Conservation (phyloP, 306 rosid species). For the Cucurbita moschata region DNA sequence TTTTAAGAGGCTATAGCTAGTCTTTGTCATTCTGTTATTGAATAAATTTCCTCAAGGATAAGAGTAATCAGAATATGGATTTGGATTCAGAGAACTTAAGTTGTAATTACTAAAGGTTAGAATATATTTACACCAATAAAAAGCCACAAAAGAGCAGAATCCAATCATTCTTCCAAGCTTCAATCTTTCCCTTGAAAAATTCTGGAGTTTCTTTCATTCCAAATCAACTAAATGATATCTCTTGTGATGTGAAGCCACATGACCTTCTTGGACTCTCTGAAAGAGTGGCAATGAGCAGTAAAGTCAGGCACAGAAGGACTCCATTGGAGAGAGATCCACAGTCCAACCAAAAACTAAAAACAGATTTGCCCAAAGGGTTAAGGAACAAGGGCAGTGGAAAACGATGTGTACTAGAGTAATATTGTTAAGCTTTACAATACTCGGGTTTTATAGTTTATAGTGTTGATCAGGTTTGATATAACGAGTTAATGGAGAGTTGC, state of each 20-base stretch:
- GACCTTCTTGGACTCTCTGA: background rate
- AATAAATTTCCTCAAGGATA: background rate
- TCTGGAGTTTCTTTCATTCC: background rate
- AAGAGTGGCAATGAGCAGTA: background rate
- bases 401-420: background rate
- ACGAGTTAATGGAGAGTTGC: background rate
- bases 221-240: background rate
- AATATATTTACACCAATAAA: background rate
- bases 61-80: background rate
- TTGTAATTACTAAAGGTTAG: background rate
- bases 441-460: background rate
- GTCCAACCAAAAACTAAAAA: background rate
- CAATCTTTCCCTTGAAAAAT: background rate
- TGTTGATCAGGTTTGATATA: background rate
- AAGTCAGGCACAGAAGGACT: background rate
- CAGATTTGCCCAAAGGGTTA: background rate
- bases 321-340: background rate
- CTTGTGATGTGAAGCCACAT: background rate
- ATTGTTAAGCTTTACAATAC: background rate
- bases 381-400: background rate
- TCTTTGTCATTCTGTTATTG: background rate
- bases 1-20: background rate
- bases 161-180: background rate
- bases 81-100: background rate
- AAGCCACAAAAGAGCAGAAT: background rate